Percentiles rank a stretch among this genome's conserved stretches.
phyloP scores from a whole-genome alignment of 2,329 filamentous ascomycete genomes.

The Penicillium nordicum region DNA sequence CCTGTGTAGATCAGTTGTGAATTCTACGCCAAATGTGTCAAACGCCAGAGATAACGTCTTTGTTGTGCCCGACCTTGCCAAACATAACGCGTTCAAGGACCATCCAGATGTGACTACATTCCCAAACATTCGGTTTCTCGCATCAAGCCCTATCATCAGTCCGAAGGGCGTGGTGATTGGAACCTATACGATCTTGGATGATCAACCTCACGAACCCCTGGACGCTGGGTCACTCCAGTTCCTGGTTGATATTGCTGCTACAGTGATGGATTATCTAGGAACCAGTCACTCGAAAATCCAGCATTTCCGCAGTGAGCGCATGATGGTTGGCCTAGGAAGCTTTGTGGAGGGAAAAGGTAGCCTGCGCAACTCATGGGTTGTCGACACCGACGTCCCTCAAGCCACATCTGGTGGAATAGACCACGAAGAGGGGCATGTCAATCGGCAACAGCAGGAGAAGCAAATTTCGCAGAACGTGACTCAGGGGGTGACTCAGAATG shows the following conservation, averaged over 20 bases:
- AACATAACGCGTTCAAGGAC: conserved; percentile 32
- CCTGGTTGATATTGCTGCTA: conserved; percentile 50
- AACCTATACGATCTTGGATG: conserved; percentile 56
- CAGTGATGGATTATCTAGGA: conserved; percentile 58
- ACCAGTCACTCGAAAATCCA: conserved; percentile 50
- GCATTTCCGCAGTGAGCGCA: conserved; percentile 48
- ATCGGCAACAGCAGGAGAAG: conserved; percentile 13
- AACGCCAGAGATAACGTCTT: background rate
- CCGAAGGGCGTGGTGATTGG: conserved; percentile 55
- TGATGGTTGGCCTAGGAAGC: conserved; percentile 52
- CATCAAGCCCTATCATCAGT: conserved; percentile 57
- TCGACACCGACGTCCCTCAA: background rate
- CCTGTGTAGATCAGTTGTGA: conserved; percentile 8
- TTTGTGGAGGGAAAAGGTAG: conserved; percentile 48
- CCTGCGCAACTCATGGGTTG: conserved; percentile 15
- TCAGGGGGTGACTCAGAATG: background rate
- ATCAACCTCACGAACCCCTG: conserved; percentile 48
- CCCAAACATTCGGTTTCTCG: conserved; percentile 46
- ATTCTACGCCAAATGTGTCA: background rate
- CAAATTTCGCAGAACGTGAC: conserved; percentile 2
- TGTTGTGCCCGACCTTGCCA: conserved; percentile 32
- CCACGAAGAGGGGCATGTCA: conserved; percentile 8
- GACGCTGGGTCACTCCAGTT: conserved; percentile 29
- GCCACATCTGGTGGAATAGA: background rate
- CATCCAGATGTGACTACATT: conserved; percentile 27